Percentiles rank a stretch among this genome's conserved stretches.
Conservation (phyloP, 805 yeast genomes). For the Yamadazyma nakazawae region DNA sequence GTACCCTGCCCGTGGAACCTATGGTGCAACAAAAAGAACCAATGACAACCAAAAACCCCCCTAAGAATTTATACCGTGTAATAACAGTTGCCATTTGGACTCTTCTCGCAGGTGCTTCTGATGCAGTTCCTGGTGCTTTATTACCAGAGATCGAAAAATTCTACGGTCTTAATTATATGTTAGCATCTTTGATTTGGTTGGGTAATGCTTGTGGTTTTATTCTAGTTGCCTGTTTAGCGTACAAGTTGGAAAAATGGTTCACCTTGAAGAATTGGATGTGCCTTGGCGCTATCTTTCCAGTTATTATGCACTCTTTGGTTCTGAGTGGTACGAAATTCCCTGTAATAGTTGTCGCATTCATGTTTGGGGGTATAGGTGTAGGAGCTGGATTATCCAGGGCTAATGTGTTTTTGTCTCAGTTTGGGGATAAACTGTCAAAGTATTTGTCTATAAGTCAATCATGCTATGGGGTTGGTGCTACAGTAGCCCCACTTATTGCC, state of each 20-base stretch:
- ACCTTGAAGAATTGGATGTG: slow-evolving; percentile 39
- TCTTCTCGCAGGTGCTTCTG: slow-evolving; percentile 44
- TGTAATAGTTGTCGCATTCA: slow-evolving; percentile 46
- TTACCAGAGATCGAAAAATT: slow-evolving; percentile 51
- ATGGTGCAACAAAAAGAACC: slow-evolving; percentile 9
- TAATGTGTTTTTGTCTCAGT: slow-evolving; percentile 49
- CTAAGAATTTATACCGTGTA: slow-evolving; percentile 42
- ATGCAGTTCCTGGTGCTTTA: slow-evolving; percentile 61
- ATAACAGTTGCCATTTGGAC: slow-evolving; percentile 40
- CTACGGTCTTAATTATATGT: slow-evolving; percentile 46
- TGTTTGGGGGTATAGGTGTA: slow-evolving; percentile 55
- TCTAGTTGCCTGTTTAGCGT: slow-evolving; percentile 45
- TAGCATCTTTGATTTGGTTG: slow-evolving; percentile 57
- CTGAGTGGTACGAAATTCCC: slow-evolving; percentile 49
- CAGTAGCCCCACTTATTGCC: slow-evolving; percentile 63
- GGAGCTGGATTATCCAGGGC: slow-evolving; percentile 49
- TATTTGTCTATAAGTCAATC: slow-evolving; percentile 66
- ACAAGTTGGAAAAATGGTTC: slow-evolving; percentile 37
- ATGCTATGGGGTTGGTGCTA: slow-evolving; percentile 68
- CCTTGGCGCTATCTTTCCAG: slow-evolving; percentile 33
- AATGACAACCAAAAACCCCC: slow-evolving; percentile 44
- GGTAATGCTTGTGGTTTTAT: slow-evolving; percentile 55
- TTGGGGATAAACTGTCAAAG: slow-evolving; percentile 49
- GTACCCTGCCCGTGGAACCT: not conserved
- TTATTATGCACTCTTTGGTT: slow-evolving; percentile 43